Base-by-base conservation (phyloP, 2,329 filamentous ascomycete genomes). In the Exophiala alcalophila region DNA sequence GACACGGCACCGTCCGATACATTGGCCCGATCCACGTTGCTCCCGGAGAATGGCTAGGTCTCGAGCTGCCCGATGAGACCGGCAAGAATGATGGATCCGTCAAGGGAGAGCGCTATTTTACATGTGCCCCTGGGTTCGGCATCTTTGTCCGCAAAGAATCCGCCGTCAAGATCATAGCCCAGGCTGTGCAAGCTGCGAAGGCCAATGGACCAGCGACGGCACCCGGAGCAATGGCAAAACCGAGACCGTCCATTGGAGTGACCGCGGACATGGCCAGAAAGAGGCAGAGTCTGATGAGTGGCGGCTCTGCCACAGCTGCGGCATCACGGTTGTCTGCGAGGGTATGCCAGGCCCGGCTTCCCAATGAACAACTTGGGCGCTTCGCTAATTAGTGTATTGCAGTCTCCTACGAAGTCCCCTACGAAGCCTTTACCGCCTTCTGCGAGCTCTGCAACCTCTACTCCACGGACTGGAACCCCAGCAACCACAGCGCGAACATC, bases 81-180 rank as follows among this genome's bases (percentile, higher is more conserved):
- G 91, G 92, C 21, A 97, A 97, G 71, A 97, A 97, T 58, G 88
- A 97, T 73, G 91, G 91, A 53, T 84, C 85, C 41, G 87, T 97
- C 32, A 80, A 91, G 64, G 90, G 88, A 49, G 78, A 87, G 61
- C 75, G 87, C 14, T 97, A 97, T 63, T 97, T 95, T 57, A 80
- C 90, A 35, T 97, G 91, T 56, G 63, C 73, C 34, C 67, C 71
- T 30, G 67, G 76, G 61, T 65, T 83, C 77, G 79, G 87, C 73
- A 92, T 98, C 80, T 97, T 98, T 59, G 78, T 96, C 41, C 79
- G 86, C 50, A 82, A 87, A 20, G 69, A 77, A 40, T 83, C 83
- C 44, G 72, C 92, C 35, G 76, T 74, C 9, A 70, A 81, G 23
- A 59, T 73, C 59, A 34, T 83, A 39, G 71, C 73, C 33, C 68